These are phyloP conservation scores for Gossypium lobatum DNA, from an alignment of 441 rosid genomes.

Conservation along the genomic window DNA sequence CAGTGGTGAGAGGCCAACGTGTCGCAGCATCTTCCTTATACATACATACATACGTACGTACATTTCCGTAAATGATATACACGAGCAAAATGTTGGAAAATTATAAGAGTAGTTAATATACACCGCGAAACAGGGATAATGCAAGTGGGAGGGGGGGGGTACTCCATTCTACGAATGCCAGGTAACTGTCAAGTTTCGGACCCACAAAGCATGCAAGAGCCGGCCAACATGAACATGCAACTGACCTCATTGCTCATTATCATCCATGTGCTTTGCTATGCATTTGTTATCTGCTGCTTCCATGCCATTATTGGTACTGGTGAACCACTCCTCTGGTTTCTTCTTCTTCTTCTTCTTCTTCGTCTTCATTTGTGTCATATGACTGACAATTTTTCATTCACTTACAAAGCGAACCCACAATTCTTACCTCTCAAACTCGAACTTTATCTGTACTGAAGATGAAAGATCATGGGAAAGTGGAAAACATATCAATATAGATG, in stretches of 20 bases:
- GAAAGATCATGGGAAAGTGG: neutral
- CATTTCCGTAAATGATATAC: neutral
- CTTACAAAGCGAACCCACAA: neutral
- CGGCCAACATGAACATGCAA: slow-evolving; percentile 17
- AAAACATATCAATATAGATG: neutral
- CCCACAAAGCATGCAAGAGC: slow-evolving; percentile 8
- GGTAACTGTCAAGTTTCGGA: slow-evolving; percentile 17
- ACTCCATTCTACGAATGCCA: slow-evolving; percentile 19
- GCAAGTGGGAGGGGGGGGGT: slow-evolving; percentile 19
- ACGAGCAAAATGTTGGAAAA: neutral
- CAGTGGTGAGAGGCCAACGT: neutral
- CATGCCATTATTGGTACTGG: neutral
- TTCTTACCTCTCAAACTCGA: neutral
- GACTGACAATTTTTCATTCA: neutral
- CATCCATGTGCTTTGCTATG: slow-evolving; percentile 28
- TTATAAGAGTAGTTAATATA: neutral
- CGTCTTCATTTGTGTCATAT: neutral
- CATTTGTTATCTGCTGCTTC: neutral
- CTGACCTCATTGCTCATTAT: slow-evolving; percentile 23
- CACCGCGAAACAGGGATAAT: slow-evolving; percentile 5
- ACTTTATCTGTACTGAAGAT: neutral
- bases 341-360: neutral
- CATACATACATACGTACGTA: neutral
- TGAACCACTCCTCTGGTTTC: neutral
- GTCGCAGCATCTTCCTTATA: neutral